These are phyloP conservation scores for Perilla frutescens DNA, from an alignment of 257 asterid species.

Conservation along the genomic window DNA sequence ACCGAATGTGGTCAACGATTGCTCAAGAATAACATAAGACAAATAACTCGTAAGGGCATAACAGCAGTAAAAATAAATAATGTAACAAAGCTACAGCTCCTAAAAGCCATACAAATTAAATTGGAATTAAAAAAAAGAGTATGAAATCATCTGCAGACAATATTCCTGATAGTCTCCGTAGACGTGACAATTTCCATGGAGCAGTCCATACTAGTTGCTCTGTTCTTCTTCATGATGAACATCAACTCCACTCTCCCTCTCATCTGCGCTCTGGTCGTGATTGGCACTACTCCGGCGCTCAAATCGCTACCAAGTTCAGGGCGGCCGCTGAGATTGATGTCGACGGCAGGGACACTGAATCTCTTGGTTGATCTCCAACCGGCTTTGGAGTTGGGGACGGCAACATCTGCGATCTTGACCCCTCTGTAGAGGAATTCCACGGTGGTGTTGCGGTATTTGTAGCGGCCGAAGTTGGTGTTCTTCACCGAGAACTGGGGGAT, in stretches of 20 bases:
- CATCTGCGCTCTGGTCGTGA: constrained; percentile 40
- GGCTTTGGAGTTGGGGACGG: constrained; percentile 28
- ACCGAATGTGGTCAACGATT: too few relatives aligned
- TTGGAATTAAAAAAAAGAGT: not conserved
- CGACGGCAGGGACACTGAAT: constrained; percentile 20
- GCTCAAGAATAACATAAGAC: too few relatives aligned
- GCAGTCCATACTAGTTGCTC: constrained; percentile 47
- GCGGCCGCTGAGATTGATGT: not conserved
- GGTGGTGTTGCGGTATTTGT: constrained; percentile 35
- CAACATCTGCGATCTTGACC: constrained; percentile 37
- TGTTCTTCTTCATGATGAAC: constrained; percentile 49
- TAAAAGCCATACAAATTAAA: too few relatives aligned
- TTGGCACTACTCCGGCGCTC: constrained; percentile 31
- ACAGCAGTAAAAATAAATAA: too few relatives aligned
- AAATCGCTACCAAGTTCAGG: constrained; percentile 27
- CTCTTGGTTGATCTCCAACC: constrained; percentile 38
- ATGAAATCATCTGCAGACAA: constrained; percentile 3
- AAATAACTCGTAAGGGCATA: too few relatives aligned
- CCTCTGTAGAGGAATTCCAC: constrained; percentile 42
- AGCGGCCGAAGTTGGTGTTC: constrained; percentile 56
- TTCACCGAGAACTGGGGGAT: constrained; percentile 39
- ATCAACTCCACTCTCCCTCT: constrained; percentile 49
- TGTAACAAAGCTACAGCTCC: too few relatives aligned
- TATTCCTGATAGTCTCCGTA: constrained; percentile 22
- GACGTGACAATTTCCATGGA: constrained; percentile 32